Evolutionary conservation across 768 basidiomycete species (phyloP).

Genomic region (Rossbeevera mucosa): DNA sequence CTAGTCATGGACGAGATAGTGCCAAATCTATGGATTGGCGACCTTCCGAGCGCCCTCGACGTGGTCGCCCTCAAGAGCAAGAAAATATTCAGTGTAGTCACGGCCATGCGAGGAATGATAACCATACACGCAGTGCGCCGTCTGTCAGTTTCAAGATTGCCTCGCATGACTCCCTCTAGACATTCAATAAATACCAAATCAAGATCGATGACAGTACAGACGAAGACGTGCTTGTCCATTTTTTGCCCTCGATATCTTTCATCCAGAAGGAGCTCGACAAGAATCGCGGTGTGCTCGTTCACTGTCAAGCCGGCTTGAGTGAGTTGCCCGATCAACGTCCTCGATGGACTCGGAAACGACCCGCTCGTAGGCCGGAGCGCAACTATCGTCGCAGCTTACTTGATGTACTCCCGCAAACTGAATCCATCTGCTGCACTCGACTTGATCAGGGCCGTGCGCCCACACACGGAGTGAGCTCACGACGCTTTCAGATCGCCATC

Average conservation of each 20-base stretch:
- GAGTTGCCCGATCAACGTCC: conserved; percentile 29
- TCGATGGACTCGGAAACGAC: conserved; percentile 1
- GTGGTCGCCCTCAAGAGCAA: conserved; percentile 55
- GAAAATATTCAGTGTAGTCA: conserved; percentile 72
- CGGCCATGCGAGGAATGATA: conserved; percentile 66
- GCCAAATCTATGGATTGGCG: conserved; percentile 80
- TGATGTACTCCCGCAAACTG: conserved; percentile 69
- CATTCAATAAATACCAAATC: conserved; percentile 76
- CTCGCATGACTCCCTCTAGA: conserved; percentile 38
- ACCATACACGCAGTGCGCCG: conserved; percentile 55
- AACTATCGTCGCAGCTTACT: conserved; percentile 81
- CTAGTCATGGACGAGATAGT: conserved; percentile 86
- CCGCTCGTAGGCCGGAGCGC: conserved; percentile 64
- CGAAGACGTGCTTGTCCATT: conserved; percentile 72
- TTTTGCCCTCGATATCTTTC: conserved; percentile 77
- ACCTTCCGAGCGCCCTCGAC: conserved; percentile 67
- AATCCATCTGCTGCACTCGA: conserved; percentile 61
- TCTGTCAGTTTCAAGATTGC: background rate
- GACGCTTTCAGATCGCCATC: background rate
- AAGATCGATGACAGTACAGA: conserved; percentile 71
- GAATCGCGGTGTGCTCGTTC: conserved; percentile 75
- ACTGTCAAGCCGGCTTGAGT: conserved; percentile 91
- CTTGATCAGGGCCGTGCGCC: conserved; percentile 61
- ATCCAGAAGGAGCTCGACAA: conserved; percentile 76
- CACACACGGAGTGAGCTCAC: conserved; percentile 62